Conservation (phyloP, 805 yeast species). For the Candida odintsovae region DNA sequence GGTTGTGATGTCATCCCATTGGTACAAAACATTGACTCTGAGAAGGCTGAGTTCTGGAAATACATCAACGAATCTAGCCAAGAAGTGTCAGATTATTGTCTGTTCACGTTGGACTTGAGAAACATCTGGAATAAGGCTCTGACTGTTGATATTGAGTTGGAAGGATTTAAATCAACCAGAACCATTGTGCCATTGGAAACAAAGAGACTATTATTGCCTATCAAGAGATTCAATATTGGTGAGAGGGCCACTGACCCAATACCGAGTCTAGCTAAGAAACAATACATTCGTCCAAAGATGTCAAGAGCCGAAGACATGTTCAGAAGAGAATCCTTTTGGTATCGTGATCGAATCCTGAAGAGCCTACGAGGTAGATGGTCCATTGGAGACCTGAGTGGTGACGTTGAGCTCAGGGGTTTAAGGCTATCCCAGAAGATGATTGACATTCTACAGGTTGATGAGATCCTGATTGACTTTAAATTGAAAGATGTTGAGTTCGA, state of each 20-base stretch:
- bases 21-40: slow-evolving; percentile 24
- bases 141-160: slow-evolving; percentile 29
- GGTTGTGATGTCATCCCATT: slow-evolving; percentile 72
- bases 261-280: slow-evolving; percentile 68
- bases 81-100: slow-evolving; percentile 43
- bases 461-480: slow-evolving; percentile 37
- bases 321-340: slow-evolving; percentile 74
- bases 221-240: slow-evolving; percentile 45
- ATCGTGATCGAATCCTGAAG: slow-evolving; percentile 57
- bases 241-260: slow-evolving; percentile 46
- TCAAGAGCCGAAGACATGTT: slow-evolving; percentile 50
- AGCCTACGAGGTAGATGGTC: slow-evolving; percentile 65
- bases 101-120: slow-evolving; percentile 68
- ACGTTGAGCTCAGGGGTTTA: slow-evolving; percentile 60
- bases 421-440: slow-evolving; percentile 59
- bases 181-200: slow-evolving; percentile 39
- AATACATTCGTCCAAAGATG: slow-evolving; percentile 49
- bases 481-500: slow-evolving; percentile 7
- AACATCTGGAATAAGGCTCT: slow-evolving; percentile 72
- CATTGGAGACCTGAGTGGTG: slow-evolving; percentile 42
- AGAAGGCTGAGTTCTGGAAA: slow-evolving; percentile 22
- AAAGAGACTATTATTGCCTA: slow-evolving; percentile 64
- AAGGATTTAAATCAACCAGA: slow-evolving; percentile 19
- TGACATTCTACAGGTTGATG: slow-evolving; percentile 43
- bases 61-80: slow-evolving; percentile 15